phyloP scores from a whole-genome alignment of 2,329 filamentous ascomycete genomes.

The Diplodia scrobiculata region DNA sequence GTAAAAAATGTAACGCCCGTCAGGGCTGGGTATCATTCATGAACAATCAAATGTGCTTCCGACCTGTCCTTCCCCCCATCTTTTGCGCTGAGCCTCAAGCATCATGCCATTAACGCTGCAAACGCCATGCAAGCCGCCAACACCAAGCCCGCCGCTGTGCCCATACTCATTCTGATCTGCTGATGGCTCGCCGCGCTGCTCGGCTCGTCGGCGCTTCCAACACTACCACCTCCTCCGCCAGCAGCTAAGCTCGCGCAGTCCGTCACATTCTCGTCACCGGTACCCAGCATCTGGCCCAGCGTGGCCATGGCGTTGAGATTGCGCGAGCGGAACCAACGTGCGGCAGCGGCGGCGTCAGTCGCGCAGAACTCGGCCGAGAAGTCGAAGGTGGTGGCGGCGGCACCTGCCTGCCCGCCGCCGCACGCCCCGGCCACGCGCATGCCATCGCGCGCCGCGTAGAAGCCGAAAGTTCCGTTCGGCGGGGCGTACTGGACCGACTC shows the following conservation, averaged over 20 bases:
- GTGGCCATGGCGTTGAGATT: constrained; percentile 34
- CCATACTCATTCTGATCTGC: constrained; percentile 24
- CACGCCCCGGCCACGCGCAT: constrained; percentile 34
- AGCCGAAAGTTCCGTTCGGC: constrained; percentile 31
- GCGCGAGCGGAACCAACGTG: constrained; percentile 31
- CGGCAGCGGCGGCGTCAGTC: constrained; percentile 32
- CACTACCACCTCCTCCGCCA: background rate
- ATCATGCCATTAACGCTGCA: constrained; percentile 27
- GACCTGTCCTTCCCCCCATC: background rate
- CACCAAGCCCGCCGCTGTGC: constrained; percentile 16
- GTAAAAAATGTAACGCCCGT: constrained; percentile 4
- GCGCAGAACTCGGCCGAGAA: constrained; percentile 36
- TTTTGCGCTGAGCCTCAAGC: background rate
- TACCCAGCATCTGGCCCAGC: constrained; percentile 33
- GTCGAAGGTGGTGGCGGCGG: constrained; percentile 32
- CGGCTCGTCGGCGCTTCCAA: background rate
- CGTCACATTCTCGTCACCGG: constrained; percentile 33
- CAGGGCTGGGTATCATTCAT: constrained; percentile 20
- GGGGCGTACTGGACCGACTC: constrained; percentile 32
- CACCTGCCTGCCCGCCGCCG: constrained; percentile 25
- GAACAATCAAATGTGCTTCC: background rate
- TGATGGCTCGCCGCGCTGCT: constrained; percentile 14
- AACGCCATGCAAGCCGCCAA: constrained; percentile 23
- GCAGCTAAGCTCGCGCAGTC: constrained; percentile 31
- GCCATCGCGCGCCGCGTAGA: constrained; percentile 34